Evolutionary conservation across 345 rosid genomes (phyloP).

Genomic region (Eutrema heterophyllum): DNA sequence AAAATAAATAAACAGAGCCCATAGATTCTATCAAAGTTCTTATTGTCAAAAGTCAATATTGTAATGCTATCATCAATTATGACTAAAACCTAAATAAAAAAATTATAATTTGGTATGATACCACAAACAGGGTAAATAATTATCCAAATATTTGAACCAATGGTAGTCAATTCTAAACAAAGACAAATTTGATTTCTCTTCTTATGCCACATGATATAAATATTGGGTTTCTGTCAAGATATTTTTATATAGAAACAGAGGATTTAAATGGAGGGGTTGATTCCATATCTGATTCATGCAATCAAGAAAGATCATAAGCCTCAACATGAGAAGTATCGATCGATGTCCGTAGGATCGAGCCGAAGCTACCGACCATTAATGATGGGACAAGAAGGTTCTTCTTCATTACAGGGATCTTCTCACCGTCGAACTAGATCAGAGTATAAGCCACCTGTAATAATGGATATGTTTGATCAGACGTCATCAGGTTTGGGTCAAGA

Average conservation of each 20-base stretch:
- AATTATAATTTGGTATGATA: constrained; percentile 17
- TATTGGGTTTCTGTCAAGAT: background rate
- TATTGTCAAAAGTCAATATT: constrained; percentile 30
- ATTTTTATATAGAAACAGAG: background rate
- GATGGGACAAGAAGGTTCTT: constrained; percentile 28
- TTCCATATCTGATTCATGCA: constrained; percentile 54
- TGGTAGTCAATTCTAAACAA: constrained; percentile 19
- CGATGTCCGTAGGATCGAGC: constrained; percentile 43
- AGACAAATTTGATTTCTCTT: constrained; percentile 4
- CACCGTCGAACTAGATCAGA: constrained; percentile 48
- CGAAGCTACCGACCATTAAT: constrained; percentile 56
- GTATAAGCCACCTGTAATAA: constrained; percentile 37
- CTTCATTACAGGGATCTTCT: constrained; percentile 41
- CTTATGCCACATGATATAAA: constrained; percentile 13
- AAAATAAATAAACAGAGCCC: background rate
- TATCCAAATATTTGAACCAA: constrained; percentile 17
- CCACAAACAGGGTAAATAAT: constrained; percentile 14
- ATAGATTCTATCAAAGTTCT: constrained; percentile 10
- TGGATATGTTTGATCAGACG: constrained; percentile 36
- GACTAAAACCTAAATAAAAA: constrained; percentile 15
- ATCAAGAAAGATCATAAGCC: constrained; percentile 37
- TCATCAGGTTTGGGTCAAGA: constrained; percentile 17
- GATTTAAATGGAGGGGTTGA: constrained; percentile 67
- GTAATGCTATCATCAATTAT: constrained; percentile 22
- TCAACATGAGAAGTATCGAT: constrained; percentile 11